A percentile compares a stretch with the other conserved stretches of the same genome.
Evolutionary conservation across 352 stramenopile genomes (phyloP).

Genomic region (Thraustochytrium striatum): DNA sequence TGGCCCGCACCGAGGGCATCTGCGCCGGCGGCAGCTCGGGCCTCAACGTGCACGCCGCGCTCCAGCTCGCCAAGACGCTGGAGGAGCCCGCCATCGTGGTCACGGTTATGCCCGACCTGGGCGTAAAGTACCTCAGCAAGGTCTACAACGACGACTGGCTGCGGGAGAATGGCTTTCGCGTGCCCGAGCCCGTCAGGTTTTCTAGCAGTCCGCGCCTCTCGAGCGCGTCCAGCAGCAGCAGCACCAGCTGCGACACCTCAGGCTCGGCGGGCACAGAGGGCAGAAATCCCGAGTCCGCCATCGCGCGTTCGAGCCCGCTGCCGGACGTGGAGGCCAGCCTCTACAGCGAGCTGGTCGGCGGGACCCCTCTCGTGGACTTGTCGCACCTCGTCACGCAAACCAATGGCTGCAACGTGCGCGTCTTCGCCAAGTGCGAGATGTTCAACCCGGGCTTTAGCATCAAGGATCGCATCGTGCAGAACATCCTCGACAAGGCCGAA

Average conservation of each 20-base stretch:
- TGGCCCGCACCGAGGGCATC: slow-evolving; percentile 43
- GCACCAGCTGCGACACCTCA: too few species aligned
- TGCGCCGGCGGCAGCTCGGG: slow-evolving; percentile 44
- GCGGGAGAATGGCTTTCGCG: slow-evolving; percentile 6
- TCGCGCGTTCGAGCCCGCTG: background rate
- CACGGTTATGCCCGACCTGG: slow-evolving; percentile 42
- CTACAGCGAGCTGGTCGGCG: slow-evolving; percentile 46
- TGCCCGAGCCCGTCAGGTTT: background rate
- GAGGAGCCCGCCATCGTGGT: slow-evolving; percentile 40
- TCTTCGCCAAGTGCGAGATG: slow-evolving; percentile 48
- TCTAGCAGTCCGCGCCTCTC: background rate
- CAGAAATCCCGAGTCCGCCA: background rate
- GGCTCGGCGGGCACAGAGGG: slow-evolving; percentile 11
- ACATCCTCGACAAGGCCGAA: slow-evolving; percentile 50
- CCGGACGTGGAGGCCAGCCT: background rate
- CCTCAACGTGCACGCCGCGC: slow-evolving; percentile 48
- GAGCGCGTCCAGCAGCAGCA: background rate
- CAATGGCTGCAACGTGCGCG: slow-evolving; percentile 1
- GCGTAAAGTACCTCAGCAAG: slow-evolving; percentile 50
- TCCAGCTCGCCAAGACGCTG: slow-evolving; percentile 35
- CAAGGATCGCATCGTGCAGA: slow-evolving; percentile 49
- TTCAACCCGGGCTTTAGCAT: slow-evolving; percentile 50
- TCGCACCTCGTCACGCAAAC: background rate
- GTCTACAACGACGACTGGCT: slow-evolving; percentile 51
- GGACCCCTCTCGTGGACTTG: slow-evolving; percentile 46